These are phyloP conservation scores for Phlegmacium glaucopus DNA, from an alignment of 768 basidiomycete genomes.

Conservation along the genomic window DNA sequence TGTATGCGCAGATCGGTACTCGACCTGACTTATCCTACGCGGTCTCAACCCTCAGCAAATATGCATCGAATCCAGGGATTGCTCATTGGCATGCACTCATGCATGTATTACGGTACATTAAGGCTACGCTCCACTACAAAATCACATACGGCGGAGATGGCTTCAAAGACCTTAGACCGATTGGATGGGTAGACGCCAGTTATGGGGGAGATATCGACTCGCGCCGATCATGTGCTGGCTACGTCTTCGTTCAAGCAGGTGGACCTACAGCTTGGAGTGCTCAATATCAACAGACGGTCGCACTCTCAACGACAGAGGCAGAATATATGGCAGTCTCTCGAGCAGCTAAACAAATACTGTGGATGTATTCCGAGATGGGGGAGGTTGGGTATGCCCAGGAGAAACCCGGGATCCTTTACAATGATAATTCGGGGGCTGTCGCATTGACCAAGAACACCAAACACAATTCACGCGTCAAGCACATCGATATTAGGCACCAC, in stretches of 20 bases:
- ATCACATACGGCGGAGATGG: background rate
- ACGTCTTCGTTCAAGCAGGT: slow-evolving; percentile 20
- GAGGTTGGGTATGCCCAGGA: slow-evolving; percentile 19
- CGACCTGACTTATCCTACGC: slow-evolving; percentile 3
- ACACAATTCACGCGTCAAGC: slow-evolving; percentile 5
- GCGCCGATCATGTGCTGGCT: slow-evolving; percentile 23
- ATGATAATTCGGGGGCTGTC: slow-evolving; percentile 22
- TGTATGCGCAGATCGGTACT: background rate
- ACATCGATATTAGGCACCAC: slow-evolving; percentile 8
- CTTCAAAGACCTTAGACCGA: background rate
- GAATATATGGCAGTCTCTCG: slow-evolving; percentile 2
- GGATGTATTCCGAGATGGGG: slow-evolving; percentile 22
- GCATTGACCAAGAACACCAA: slow-evolving; percentile 1
- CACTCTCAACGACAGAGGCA: slow-evolving; percentile 1
- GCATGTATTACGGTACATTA: slow-evolving; percentile 5
- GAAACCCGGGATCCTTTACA: slow-evolving; percentile 14
- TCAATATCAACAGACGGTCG: slow-evolving; percentile 26
- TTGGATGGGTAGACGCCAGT: slow-evolving; percentile 20
- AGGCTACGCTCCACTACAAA: background rate
- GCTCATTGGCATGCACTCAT: slow-evolving; percentile 8
- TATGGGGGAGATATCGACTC: slow-evolving; percentile 22
- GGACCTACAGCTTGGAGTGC: slow-evolving; percentile 27
- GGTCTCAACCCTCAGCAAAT: slow-evolving; percentile 1
- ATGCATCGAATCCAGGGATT: background rate
- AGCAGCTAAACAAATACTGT: slow-evolving; percentile 24